These are phyloP conservation scores for Lepidium campestre DNA, from an alignment of 441 rosid genomes.

Conservation along the genomic window DNA sequence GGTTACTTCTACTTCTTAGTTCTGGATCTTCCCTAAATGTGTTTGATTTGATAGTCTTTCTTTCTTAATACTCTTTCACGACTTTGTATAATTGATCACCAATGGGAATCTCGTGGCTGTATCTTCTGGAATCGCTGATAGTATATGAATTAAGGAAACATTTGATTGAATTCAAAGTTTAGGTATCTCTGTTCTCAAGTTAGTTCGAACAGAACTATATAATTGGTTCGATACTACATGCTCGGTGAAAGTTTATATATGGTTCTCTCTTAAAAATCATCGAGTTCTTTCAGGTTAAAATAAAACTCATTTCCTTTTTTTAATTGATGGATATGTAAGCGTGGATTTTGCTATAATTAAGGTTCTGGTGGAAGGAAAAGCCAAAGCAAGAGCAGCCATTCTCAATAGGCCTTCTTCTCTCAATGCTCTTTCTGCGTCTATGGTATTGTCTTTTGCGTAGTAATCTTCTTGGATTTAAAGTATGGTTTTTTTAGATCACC, in stretches of 20 bases:
- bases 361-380: conserved; percentile 90
- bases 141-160: background rate
- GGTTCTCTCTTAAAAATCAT: too few species aligned
- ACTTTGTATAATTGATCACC: background rate
- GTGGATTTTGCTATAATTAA: conserved; percentile 26
- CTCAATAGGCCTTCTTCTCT: conserved; percentile 68
- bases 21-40: conserved; percentile 6
- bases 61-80: too few species aligned
- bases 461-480: background rate
- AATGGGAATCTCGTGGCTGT: background rate
- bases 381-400: conserved; percentile 85
- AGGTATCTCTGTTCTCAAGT: background rate
- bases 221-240: background rate
- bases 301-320: background rate
- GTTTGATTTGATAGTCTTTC: background rate
- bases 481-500: background rate
- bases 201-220: background rate
- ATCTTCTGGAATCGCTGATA: background rate
- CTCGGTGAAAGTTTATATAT: background rate
- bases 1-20: background rate
- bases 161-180: background rate
- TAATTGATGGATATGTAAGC: background rate
- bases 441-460: conserved; percentile 39
- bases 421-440: conserved; percentile 66
- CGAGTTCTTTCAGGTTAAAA: background rate